phyloP scores from a whole-genome alignment of 1,284 basidiomycete species.

The Cryptococcus sp. region DNA sequence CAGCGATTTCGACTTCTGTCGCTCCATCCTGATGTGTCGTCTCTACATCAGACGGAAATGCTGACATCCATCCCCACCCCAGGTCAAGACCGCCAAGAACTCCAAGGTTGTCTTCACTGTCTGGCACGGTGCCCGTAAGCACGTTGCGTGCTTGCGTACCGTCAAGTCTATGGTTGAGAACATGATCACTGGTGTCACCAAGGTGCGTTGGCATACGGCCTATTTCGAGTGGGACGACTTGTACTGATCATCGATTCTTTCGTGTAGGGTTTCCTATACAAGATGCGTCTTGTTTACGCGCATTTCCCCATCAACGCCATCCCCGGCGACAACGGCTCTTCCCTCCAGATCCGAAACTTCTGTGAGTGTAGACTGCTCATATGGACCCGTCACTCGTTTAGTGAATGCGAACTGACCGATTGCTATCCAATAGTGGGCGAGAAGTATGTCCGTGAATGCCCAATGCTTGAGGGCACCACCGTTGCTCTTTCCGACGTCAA shows the following conservation, averaged over 20 bases:
- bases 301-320: conserved; percentile 99
- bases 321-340: conserved; percentile 75
- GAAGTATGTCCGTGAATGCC: conserved; percentile 87
- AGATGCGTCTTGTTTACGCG: conserved; percentile 98
- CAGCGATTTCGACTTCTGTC: not conserved
- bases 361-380: conserved; percentile 64
- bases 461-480: conserved; percentile 87
- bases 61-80: conserved; percentile 6
- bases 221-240: not conserved
- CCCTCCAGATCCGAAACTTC: conserved; percentile 98
- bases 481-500: conserved; percentile 91
- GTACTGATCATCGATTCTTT: conserved; percentile 59
- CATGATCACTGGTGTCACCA: conserved; percentile 96
- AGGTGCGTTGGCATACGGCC: conserved; percentile 58
- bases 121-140: conserved; percentile 98
- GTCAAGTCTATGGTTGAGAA: conserved; percentile 93
- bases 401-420: not conserved
- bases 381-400: not conserved
- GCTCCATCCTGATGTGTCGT: not conserved
- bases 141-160: conserved; percentile 96
- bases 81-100: conserved; percentile 56
- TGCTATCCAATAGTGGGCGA: conserved; percentile 46
- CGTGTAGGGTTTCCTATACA: conserved; percentile 92
- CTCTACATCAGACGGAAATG: not conserved
- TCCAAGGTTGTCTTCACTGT: conserved; percentile 87